A percentile compares a stretch with the other conserved stretches of the same genome.
These are phyloP conservation scores for Metschnikowia kunwiensis DNA, from an alignment of 805 yeast genomes.

Conservation along the genomic window DNA sequence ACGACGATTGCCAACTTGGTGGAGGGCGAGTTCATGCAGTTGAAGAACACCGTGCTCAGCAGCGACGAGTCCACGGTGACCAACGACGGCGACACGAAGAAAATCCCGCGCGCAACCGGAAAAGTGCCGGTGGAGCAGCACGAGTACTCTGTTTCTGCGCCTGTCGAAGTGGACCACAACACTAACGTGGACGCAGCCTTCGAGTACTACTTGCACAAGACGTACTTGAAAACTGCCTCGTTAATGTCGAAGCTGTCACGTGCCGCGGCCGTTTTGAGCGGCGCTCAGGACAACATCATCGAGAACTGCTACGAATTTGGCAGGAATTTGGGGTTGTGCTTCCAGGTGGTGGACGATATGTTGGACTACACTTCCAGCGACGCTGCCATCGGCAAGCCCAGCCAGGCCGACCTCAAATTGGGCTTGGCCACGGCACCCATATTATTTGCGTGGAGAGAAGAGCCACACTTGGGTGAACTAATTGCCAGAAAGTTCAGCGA, in stretches of 20 bases:
- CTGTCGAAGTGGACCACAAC: constrained; percentile 50
- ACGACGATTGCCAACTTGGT: constrained; percentile 95
- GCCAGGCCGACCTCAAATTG: constrained; percentile 89
- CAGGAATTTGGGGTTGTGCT: constrained; percentile 87
- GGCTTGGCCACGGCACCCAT: constrained; percentile 98
- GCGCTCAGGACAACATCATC: constrained; percentile 69
- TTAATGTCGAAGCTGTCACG: constrained; percentile 91
- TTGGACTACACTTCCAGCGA: constrained; percentile 91
- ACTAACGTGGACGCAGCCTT: constrained; percentile 83
- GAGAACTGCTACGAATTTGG: constrained; percentile 91
- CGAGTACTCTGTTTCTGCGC: constrained; percentile 49
- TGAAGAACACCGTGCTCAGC: constrained; percentile 80
- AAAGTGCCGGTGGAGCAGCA: constrained; percentile 58
- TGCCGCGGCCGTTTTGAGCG: constrained; percentile 89
- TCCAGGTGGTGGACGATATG: constrained; percentile 95
- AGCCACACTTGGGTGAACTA: constrained; percentile 78
- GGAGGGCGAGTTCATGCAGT: constrained; percentile 98
- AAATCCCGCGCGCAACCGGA: constrained; percentile 57
- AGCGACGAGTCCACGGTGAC: constrained; percentile 44
- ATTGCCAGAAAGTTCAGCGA: constrained; percentile 78
- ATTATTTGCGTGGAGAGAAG: constrained; percentile 87
- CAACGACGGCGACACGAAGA: constrained; percentile 47
- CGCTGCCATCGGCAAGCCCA: constrained; percentile 85
- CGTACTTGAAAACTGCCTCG: constrained; percentile 92
- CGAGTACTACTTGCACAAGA: constrained; percentile 91